Evolutionary conservation across 768 basidiomycete genomes (phyloP).

Genomic region (Boletus tomentosulus): DNA sequence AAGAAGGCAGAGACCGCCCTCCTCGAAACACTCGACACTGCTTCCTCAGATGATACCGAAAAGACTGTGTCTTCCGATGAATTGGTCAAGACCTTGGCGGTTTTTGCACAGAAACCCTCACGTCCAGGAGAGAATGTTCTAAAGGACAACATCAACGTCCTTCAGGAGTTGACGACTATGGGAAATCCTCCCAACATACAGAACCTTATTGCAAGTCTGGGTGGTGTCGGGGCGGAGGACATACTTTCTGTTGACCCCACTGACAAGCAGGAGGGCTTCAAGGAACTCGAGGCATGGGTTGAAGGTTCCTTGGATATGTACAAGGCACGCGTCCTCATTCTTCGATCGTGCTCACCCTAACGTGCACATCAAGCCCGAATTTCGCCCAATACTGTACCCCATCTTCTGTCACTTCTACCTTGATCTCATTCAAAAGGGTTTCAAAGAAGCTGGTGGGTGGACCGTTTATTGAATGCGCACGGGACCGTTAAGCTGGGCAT

Average conservation of each 20-base stretch:
- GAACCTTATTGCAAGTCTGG: conserved; percentile 71
- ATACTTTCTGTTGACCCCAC: conserved; percentile 77
- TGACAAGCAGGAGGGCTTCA: conserved; percentile 82
- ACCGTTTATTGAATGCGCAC: not conserved
- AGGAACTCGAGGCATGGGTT: conserved; percentile 84
- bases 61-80: conserved; percentile 46
- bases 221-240: conserved; percentile 78
- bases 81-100: conserved; percentile 54
- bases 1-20: conserved; percentile 41
- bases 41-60: conserved; percentile 31
- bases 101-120: conserved; percentile 65
- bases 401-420: conserved; percentile 98
- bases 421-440: conserved; percentile 87
- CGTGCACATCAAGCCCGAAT: conserved; percentile 65
- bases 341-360: conserved; percentile 7
- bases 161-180: conserved; percentile 65
- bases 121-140: conserved; percentile 66
- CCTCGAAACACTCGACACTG: conserved; percentile 36
- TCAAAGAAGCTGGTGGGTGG: conserved; percentile 79
- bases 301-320: conserved; percentile 92
- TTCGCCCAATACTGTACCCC: conserved; percentile 89
- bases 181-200: conserved; percentile 71
- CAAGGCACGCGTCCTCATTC: conserved; percentile 46
- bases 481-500: conserved; percentile 6
- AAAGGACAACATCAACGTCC: conserved; percentile 60